Base-by-base conservation (phyloP, 2,329 filamentous ascomycete species). In the Endothia cerciana region DNA sequence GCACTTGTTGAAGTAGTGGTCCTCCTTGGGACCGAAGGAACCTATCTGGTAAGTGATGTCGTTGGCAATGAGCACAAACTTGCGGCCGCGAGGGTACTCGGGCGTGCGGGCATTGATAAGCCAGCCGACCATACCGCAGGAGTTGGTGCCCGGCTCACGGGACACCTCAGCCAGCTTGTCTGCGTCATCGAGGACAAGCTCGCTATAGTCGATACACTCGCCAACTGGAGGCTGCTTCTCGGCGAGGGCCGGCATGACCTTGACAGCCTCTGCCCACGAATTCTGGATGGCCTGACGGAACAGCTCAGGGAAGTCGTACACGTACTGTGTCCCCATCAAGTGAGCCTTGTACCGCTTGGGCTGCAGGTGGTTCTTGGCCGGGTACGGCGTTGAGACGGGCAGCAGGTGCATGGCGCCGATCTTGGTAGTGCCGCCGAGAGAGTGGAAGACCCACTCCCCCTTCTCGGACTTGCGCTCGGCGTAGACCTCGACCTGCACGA, bases 331-430 rank as follows among this genome's bases (percentile, higher is more conserved):
- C 70, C 95, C 95, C 94, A 99, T 97, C 69, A 98, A 84, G 78
- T 99, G 95, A 72, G 95, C 95, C 90, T 97, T 97, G 89, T 99
- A 98, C 73, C 95, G 89, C 89, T 98, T 98, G 69, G 95, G 95
- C 82, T 99, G 95, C 68, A 99, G 87, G 85, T 94, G 97, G 80
- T 97, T 96, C 89, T 99, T 99, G 75, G 94, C 97, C 45, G 94
- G 91, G 80, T 99, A 99, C 28, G 95, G 93, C 3, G 93, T 94
- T 55, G 89, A 91, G 70, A 98, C 94, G 5, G 94, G 89, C 75
- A 96, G 87, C 78, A 99, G 82, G 77, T 99, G 95, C 90, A 98
- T 95, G 60, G 93, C 89, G 60, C 95, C 95, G 74, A 97, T 92
- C 86, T 97, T 97, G 77, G 90, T 95, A 63, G 92, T 97, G 69